phyloP scores from a whole-genome alignment of 176 grass and related monocot genomes.

The maize (Zea mays) region DNA sequence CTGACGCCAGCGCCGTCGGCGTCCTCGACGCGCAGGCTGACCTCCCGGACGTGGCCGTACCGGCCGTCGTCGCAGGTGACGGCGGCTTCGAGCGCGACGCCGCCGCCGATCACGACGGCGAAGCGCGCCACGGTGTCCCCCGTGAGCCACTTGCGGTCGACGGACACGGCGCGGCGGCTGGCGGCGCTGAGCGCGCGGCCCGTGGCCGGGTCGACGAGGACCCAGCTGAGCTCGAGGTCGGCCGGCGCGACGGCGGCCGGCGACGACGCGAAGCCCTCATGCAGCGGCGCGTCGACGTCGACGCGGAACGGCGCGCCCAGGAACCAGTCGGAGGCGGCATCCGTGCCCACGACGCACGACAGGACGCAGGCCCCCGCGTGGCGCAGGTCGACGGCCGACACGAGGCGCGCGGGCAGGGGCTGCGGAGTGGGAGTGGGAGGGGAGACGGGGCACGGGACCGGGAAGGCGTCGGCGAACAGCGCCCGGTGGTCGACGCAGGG shows the following conservation, averaged over 20 bases:
- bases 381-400: conserved; percentile 78
- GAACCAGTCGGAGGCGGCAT: conserved; percentile 65
- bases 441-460: conserved; percentile 39
- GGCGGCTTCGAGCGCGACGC: conserved; percentile 29
- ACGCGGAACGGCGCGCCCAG: conserved; percentile 69
- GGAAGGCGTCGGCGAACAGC: conserved; percentile 79
- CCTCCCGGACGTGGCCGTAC: conserved; percentile 51
- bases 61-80: conserved; percentile 50
- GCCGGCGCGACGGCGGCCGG: not conserved
- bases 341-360: conserved; percentile 64
- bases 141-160: conserved; percentile 62
- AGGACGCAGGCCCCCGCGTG: conserved; percentile 51
- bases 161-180: conserved; percentile 47
- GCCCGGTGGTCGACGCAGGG: conserved; percentile 23
- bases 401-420: conserved; percentile 40
- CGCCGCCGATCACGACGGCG: conserved; percentile 34
- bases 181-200: conserved; percentile 51
- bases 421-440: fast-evolving
- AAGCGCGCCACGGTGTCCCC: conserved; percentile 56
- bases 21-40: conserved; percentile 51
- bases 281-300: conserved; percentile 60
- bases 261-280: conserved; percentile 39
- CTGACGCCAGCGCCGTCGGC: conserved; percentile 35
- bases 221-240: conserved; percentile 74
- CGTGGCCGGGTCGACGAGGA: conserved; percentile 51